phyloP scores from a whole-genome alignment of 371 early-diverging fungal species.

The Dinochytrium kinnereticum region DNA sequence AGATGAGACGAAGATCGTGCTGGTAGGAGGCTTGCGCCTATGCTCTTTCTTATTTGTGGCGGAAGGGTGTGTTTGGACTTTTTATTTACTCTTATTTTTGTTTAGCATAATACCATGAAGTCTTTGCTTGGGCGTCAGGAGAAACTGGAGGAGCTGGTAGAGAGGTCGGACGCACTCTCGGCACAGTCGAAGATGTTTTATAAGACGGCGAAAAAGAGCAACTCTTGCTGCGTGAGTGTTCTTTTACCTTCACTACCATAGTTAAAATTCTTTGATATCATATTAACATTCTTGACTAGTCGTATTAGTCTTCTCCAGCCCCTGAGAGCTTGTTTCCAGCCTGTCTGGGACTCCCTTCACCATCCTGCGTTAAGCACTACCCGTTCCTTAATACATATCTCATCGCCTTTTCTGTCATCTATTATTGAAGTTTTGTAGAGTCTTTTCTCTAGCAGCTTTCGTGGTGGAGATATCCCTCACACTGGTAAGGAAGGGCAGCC shows the following conservation, averaged over 20 bases:
- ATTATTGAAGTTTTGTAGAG: too few species aligned
- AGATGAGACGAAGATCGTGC: conserved; percentile 95
- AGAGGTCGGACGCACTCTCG: conserved; percentile 87
- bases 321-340: too few species aligned
- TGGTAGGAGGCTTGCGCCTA: conserved; percentile 58
- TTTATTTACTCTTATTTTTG: not conserved
- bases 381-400: too few species aligned
- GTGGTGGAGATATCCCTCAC: too few species aligned
- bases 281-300: not conserved
- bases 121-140: conserved; percentile 95
- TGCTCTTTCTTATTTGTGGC: conserved; percentile 3
- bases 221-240: conserved; percentile 79
- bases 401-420: too few species aligned
- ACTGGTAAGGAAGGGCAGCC: too few species aligned
- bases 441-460: too few species aligned
- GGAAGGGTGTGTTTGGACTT: not conserved
- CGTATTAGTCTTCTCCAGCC: conserved; percentile 15
- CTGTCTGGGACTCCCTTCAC: too few species aligned
- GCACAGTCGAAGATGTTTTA: conserved; percentile 96
- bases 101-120: conserved; percentile 95
- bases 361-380: too few species aligned
- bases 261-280: not conserved
- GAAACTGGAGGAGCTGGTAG: conserved; percentile 94
- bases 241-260: not conserved
- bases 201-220: conserved; percentile 97